phyloP scores from a whole-genome alignment of 225 moss, liverwort and hornwort species.

The Asterella californica region DNA sequence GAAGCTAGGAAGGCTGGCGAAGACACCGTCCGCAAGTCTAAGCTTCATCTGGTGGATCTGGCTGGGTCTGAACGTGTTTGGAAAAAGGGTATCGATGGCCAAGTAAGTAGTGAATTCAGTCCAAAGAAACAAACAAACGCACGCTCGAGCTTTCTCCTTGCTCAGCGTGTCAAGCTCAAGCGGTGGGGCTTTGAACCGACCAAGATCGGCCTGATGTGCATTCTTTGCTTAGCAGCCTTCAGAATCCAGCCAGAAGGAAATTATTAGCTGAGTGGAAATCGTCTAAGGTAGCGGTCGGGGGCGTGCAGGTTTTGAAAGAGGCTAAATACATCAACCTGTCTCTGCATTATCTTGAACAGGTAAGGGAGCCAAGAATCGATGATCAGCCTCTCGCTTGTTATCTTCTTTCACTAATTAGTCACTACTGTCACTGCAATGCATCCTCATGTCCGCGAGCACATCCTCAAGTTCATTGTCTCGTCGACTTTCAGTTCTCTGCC shows the following conservation, averaged over 20 bases:
- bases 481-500: too few relatives aligned
- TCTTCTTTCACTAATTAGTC: background rate
- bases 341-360: constrained; percentile 84
- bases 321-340: constrained; percentile 89
- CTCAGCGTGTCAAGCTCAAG: background rate
- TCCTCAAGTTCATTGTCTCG: too few relatives aligned
- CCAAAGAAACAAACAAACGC: background rate
- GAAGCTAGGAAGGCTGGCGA: constrained; percentile 71
- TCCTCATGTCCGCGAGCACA: background rate
- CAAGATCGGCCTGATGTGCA: too few relatives aligned
- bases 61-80: constrained; percentile 89
- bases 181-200: background rate
- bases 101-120: constrained; percentile 41
- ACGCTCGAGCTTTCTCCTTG: background rate
- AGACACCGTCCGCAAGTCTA: constrained; percentile 71
- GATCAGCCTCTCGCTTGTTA: background rate
- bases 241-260: too few relatives aligned
- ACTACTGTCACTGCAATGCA: background rate
- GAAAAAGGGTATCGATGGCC: constrained; percentile 78
- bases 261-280: background rate
- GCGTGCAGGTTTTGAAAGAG: constrained; percentile 61
- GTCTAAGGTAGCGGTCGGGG: background rate
- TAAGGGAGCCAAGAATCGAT: constrained; percentile 20
- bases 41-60: constrained; percentile 81
- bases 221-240: too few relatives aligned